Conservation (phyloP, 176 grass and related monocot species). For the Phoenix roebelenii region DNA sequence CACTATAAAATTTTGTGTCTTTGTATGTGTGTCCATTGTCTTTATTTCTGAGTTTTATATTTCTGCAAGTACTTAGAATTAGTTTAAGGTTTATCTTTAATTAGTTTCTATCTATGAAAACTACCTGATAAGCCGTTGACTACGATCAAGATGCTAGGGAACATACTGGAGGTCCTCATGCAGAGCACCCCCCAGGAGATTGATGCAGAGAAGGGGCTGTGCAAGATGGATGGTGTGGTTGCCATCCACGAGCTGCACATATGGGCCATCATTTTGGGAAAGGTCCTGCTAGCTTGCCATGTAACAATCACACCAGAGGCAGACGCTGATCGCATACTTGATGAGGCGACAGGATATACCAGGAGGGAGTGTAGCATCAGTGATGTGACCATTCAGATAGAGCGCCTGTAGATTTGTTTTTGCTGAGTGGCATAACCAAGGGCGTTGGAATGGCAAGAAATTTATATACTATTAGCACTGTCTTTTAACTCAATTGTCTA, state of each 20-base stretch:
- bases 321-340: slow-evolving; percentile 1
- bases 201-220: slow-evolving; percentile 5
- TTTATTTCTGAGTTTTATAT: too few relatives aligned
- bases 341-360: slow-evolving; percentile 3
- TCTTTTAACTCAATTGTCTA: too few relatives aligned
- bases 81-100: too few relatives aligned
- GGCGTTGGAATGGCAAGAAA: too few relatives aligned
- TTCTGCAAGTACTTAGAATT: too few relatives aligned
- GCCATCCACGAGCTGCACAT: slow-evolving; percentile 14
- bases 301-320: slow-evolving; percentile 7
- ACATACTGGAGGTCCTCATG: slow-evolving; percentile 12
- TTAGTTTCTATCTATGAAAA: too few relatives aligned
- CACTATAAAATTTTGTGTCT: too few relatives aligned
- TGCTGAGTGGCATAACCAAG: too few relatives aligned
- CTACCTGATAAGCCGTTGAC: background rate
- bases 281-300: slow-evolving; percentile 11
- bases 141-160: slow-evolving; percentile 13
- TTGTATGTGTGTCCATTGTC: too few relatives aligned
- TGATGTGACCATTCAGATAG: slow-evolving; percentile 17
- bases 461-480: too few relatives aligned
- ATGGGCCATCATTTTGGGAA: slow-evolving; percentile 8
- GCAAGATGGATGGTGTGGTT: slow-evolving; percentile 5
- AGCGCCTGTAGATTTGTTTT: background rate
- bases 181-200: slow-evolving; percentile 9
- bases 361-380: slow-evolving; percentile 14